Conservation (phyloP, 495 filamentous ascomycete species). For the Viridothelium virens region DNA sequence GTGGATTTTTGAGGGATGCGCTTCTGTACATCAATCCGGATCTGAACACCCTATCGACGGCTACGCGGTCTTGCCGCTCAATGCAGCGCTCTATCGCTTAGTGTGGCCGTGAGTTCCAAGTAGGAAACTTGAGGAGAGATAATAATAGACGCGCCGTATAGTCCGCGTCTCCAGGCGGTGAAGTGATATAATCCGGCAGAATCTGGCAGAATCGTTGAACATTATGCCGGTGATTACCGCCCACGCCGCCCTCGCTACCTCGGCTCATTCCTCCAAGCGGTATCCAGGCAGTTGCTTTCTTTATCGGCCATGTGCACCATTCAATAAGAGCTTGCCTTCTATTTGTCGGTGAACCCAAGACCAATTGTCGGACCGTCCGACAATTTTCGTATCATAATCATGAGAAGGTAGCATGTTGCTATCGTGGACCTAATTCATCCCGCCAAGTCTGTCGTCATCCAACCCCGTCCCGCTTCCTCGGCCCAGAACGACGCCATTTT, state of each 20-base stretch:
- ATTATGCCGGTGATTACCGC: neutral
- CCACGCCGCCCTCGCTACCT: neutral
- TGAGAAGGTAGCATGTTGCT: neutral
- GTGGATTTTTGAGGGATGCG: neutral
- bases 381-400: neutral
- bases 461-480: constrained; percentile 5
- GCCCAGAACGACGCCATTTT: constrained; percentile 11
- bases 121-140: neutral
- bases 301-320: too few relatives aligned
- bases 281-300: too few relatives aligned
- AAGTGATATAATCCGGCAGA: neutral
- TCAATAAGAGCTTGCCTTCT: too few relatives aligned
- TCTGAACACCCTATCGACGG: too few relatives aligned
- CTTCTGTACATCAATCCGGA: too few relatives aligned
- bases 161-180: neutral
- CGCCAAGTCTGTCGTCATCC: neutral
- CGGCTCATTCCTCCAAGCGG: neutral
- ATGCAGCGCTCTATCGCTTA: too few relatives aligned
- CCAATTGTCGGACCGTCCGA: neutral
- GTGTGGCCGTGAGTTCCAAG: neutral
- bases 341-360: neutral
- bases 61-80: too few relatives aligned
- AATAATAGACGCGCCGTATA: neutral
- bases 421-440: neutral
- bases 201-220: neutral